Conservation (phyloP, 257 asterid species). For the Solanum chilense region DNA sequence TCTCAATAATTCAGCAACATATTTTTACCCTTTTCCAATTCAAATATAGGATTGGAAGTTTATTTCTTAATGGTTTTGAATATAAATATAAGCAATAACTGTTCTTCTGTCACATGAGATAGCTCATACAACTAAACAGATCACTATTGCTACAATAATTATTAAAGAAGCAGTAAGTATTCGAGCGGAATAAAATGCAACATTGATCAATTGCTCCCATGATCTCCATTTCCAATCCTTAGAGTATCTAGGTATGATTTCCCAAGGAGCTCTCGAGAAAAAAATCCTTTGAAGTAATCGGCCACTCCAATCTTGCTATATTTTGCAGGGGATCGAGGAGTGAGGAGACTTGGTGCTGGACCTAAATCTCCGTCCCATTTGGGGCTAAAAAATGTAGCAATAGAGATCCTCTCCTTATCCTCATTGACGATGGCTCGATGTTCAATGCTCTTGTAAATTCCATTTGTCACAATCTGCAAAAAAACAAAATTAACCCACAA, state of each 20-base stretch:
- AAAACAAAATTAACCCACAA: neutral
- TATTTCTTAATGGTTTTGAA: too few species aligned
- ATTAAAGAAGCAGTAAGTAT: too few species aligned
- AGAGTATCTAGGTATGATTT: neutral
- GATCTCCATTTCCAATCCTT: neutral
- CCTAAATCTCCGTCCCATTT: neutral
- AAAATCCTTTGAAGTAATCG: conserved; percentile 15
- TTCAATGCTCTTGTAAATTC: conserved; percentile 29
- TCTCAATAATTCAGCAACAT: too few species aligned
- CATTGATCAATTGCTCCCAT: neutral
- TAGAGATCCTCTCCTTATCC: conserved; percentile 22
- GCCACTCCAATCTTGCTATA: conserved; percentile 14
- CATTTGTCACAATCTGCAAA: conserved; percentile 27
- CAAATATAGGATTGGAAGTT: too few species aligned
- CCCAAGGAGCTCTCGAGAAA: conserved; percentile 23
- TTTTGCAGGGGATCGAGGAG: conserved; percentile 17
- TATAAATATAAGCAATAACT: too few species aligned
- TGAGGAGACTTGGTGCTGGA: conserved; percentile 31
- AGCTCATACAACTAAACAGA: too few species aligned
- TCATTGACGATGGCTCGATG: conserved; percentile 30
- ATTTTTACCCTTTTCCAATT: too few species aligned
- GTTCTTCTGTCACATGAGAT: too few species aligned
- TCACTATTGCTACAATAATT: too few species aligned
- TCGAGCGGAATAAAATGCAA: neutral
- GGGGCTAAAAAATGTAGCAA: conserved; percentile 23